Evolutionary conservation across 2,329 filamentous ascomycete genomes (phyloP), one percentile per base, ranked within the genome.

Genomic region (Phialocephala subalpina): DNA sequence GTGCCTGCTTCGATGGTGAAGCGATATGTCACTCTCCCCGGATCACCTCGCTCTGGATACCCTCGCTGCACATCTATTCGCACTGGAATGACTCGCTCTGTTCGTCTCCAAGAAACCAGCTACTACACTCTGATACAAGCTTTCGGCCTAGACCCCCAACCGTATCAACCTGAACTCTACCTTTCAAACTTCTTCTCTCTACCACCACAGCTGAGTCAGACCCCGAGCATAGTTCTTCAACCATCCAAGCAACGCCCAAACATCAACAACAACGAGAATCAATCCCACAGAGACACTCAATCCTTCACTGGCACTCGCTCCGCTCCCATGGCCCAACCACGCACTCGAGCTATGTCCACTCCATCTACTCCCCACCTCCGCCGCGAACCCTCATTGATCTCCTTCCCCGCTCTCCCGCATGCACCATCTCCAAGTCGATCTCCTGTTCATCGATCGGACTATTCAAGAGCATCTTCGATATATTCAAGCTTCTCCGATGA

Each of bases 1-100:
- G 36, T 66, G 3, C 63, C 63, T 7, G 33, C 33, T n/a, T 60
- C 52, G 14, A 45, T 35, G 20, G 55, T 68, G 14, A 36, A 58
- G 18, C 45, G 36, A 11, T 68, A 56, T 20, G 36, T 49, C 6
- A 20, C 45, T 11, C 20, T 5, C 6, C 3, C 20, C 12, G 45
- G n/a, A 49, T 5, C n/a, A 11, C n/a, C 45, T 49, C 45, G 45
- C n/a, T 18, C 18, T 3, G 2, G 29, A 9, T 33, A 33, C 9
- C 29, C 29, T 33, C 29, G 29, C 29, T 33, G 4, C 29, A 33
- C n/a, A n/a, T n/a, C 29, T 33, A 33, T 9, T 33, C 29, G n/a
- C 2, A 14, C 7, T 22, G 45, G 45, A 49, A 11, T 20, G 1
- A 11, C n/a, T 49, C 45, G 45, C 45, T 18, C 18, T 3, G 4